These are phyloP conservation scores for Acarospora socialis DNA, from an alignment of 2,329 filamentous ascomycete species.

Conservation along the genomic window DNA sequence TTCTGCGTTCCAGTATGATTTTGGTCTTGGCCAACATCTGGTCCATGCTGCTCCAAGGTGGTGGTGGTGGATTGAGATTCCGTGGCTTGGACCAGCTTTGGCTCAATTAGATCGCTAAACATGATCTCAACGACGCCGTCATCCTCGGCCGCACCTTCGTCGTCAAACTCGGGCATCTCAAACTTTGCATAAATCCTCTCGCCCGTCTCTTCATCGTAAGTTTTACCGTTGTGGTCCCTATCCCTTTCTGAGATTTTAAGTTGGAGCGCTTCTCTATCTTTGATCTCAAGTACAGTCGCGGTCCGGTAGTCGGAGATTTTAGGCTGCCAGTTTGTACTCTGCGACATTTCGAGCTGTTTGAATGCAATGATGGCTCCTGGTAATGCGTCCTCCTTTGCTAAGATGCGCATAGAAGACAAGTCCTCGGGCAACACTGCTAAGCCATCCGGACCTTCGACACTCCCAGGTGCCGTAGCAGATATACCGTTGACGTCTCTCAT, in stretches of 20 bases:
- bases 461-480: conserved; percentile 6
- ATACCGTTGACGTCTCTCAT: conserved; percentile 10
- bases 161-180: conserved; percentile 54
- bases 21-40: conserved; percentile 19
- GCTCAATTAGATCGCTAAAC: conserved; percentile 52
- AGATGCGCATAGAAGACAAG: conserved; percentile 44
- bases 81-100: conserved; percentile 45
- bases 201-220: conserved; percentile 52
- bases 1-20: conserved; percentile 26
- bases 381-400: conserved; percentile 22
- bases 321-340: conserved; percentile 33
- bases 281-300: conserved; percentile 46
- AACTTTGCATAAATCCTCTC: conserved; percentile 64
- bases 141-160: conserved; percentile 37
- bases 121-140: conserved; percentile 46
- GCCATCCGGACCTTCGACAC: conserved; percentile 27
- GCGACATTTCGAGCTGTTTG: conserved; percentile 33
- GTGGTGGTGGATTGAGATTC: too few species aligned
- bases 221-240: conserved; percentile 41
- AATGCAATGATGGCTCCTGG: conserved; percentile 31
- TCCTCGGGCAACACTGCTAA: conserved; percentile 41
- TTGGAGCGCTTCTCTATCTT: conserved; percentile 40
- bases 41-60: conserved; percentile 9
- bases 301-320: conserved; percentile 43
- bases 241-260: conserved; percentile 58